Evolutionary conservation across 2,329 filamentous ascomycete species (phyloP), one percentile per base, ranked within the genome.

Genomic region (Waltergamsia citrina): DNA sequence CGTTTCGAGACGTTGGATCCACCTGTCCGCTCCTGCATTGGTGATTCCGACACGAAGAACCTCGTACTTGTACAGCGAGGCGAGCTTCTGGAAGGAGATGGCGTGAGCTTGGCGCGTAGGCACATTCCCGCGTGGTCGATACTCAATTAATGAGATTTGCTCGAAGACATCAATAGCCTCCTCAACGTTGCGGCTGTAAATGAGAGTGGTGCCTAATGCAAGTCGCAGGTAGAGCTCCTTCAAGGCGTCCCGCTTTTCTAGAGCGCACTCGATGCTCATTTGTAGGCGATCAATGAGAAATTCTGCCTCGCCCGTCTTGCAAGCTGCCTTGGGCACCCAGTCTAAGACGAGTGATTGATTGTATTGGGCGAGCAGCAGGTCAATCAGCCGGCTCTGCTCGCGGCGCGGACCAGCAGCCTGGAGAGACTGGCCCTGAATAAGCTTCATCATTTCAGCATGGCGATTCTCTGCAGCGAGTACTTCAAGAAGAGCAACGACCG

Each of bases 301-400:
- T 1, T 45, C 46, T 1, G 49, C 48, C 37, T 53, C 46, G 4
- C 47, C 46, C 0, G 49, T 49, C 24, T 57, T 59, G 32, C 54
- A 52, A 0, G 56, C 59, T 1, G 60, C 58, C n/a, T 54, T 56
- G 10, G 60, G 60, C 6, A 63, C 52, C 57, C 57, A 62, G 34
- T 63, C 59, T 19, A 57, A 43, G 2, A 59, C 49, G 4, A 53
- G 41, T 7, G 40, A 47, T 16, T 48, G 54, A 35, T 49, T 57
- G 32, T 49, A 48, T 16, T 59, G 52, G 12, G 52, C 49, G 0
- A 63, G 41, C 6, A 63, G 35, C 22, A 63, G 52, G 24, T 57
- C 50, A 0, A 56, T 50, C 6, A 63, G 41, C 5, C 52, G 49
- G 9, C 41, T 53, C 5, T 47, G 35, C 1, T 45, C 50, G 15